phyloP scores from a whole-genome alignment of 495 filamentous ascomycete genomes.

The Opeltia flavorubescens region DNA sequence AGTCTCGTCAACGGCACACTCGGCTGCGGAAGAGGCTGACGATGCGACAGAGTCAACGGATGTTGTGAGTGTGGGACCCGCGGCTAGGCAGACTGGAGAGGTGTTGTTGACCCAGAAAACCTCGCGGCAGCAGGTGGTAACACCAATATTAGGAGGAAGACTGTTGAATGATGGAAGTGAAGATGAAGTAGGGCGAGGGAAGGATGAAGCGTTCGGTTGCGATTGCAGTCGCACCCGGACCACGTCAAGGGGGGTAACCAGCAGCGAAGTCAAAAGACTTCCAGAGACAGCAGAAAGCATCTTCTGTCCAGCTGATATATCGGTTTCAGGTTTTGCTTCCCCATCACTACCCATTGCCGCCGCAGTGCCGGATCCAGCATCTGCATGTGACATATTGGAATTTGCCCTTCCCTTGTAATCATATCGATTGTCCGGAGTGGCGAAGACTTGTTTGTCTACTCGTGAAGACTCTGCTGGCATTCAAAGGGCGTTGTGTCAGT shows the following conservation, averaged over 20 bases:
- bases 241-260: conserved; percentile 93
- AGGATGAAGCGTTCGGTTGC: conserved; percentile 39
- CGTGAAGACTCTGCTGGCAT: conserved; percentile 14
- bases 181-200: conserved; percentile 31
- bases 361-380: background rate
- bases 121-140: conserved; percentile 90
- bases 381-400: conserved; percentile 21
- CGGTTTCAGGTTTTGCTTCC: conserved; percentile 23
- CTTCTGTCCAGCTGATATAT: conserved; percentile 70
- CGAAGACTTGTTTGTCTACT: conserved; percentile 12
- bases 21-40: conserved; percentile 25
- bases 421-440: conserved; percentile 16
- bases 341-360: conserved; percentile 5
- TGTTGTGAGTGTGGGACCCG: conserved; percentile 10
- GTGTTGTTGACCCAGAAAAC: conserved; percentile 93
- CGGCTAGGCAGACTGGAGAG: conserved; percentile 63
- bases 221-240: conserved; percentile 91
- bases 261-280: conserved; percentile 73
- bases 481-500: background rate
- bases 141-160: conserved; percentile 63
- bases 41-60: conserved; percentile 18
- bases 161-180: conserved; percentile 45
- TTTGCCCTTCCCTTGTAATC: conserved; percentile 17
- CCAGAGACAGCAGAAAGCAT: conserved; percentile 90
- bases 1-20: conserved; percentile 78